A percentile compares a stretch with the other conserved stretches of the same genome.
Conservation (phyloP, 441 rosid genomes). For the Hura crepitans region DNA sequence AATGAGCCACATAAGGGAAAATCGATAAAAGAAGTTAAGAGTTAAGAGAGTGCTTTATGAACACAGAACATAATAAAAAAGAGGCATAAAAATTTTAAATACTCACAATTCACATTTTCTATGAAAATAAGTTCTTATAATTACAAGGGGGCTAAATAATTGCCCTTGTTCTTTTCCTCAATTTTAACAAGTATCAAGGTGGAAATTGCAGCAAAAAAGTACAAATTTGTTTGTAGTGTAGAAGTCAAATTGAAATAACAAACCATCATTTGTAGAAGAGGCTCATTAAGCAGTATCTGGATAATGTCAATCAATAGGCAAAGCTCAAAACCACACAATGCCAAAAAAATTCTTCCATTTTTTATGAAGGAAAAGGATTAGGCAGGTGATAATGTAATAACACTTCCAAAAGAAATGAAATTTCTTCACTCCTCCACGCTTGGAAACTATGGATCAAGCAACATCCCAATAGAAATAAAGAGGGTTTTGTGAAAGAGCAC, state of each 20-base stretch:
- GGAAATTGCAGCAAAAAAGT: constrained; percentile 1
- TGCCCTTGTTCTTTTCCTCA: background rate
- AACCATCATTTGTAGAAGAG: background rate
- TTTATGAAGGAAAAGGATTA: background rate
- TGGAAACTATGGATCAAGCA: background rate
- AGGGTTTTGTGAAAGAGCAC: background rate
- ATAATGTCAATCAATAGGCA: background rate
- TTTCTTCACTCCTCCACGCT: too few species aligned
- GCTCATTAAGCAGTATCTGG: background rate
- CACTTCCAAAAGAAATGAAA: background rate
- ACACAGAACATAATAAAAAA: constrained; percentile 1
- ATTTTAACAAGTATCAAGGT: background rate
- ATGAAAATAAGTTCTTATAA: background rate
- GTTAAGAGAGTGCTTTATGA: background rate
- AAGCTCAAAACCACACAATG: background rate
- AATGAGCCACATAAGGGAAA: constrained; percentile 21
- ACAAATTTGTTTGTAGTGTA: background rate
- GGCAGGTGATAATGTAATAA: background rate
- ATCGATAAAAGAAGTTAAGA: background rate
- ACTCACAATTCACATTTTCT: background rate
- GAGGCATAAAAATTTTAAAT: background rate
- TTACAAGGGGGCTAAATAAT: background rate
- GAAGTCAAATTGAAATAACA: background rate
- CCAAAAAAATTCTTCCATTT: background rate
- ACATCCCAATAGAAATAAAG: background rate